Percentiles rank a stretch among this genome's conserved stretches.
Evolutionary conservation across 2,329 filamentous ascomycete species (phyloP).

Genomic region (Ophiostoma ips): DNA sequence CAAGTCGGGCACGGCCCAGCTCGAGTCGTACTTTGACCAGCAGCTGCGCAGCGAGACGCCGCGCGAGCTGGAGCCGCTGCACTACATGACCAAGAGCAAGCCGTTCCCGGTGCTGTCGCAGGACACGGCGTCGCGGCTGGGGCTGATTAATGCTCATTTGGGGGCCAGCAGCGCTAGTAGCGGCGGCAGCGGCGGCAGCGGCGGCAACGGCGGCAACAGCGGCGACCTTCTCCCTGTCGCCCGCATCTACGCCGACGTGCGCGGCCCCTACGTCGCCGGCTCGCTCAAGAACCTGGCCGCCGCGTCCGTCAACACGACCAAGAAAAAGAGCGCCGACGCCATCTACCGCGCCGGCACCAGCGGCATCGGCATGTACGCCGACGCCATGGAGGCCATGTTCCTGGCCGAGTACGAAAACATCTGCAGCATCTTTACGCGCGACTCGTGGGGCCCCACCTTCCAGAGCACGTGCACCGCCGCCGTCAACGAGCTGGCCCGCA

Average conservation of each 20-base stretch:
- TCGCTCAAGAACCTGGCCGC: slow-evolving; percentile 77
- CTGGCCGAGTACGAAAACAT: slow-evolving; percentile 84
- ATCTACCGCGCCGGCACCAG: slow-evolving; percentile 82
- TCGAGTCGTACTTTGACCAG: slow-evolving; percentile 73
- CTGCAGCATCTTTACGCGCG: slow-evolving; percentile 68
- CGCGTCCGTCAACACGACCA: slow-evolving; percentile 70
- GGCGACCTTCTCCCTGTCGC: slow-evolving; percentile 57
- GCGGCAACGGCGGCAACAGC: slow-evolving; percentile 32
- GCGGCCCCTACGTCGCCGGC: slow-evolving; percentile 71
- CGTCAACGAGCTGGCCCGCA: slow-evolving; percentile 70
- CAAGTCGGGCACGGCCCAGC: slow-evolving; percentile 63
- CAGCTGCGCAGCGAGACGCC: slow-evolving; percentile 64
- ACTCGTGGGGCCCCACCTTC: slow-evolving; percentile 72
- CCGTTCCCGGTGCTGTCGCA: slow-evolving; percentile 70
- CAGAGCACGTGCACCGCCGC: slow-evolving; percentile 65
- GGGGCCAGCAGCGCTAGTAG: slow-evolving; percentile 34
- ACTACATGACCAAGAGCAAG: slow-evolving; percentile 80
- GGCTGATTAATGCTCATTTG: slow-evolving; percentile 69
- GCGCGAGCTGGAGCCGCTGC: slow-evolving; percentile 70
- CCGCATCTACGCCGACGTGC: slow-evolving; percentile 71
- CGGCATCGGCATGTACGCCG: slow-evolving; percentile 79
- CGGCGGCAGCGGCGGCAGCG: slow-evolving; percentile 23
- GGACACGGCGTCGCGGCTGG: slow-evolving; percentile 61
- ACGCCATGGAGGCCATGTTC: slow-evolving; percentile 76
- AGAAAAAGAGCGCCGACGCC: slow-evolving; percentile 67